These are phyloP conservation scores for Leccinum boreale DNA, from an alignment of 768 basidiomycete species.

Conservation along the genomic window DNA sequence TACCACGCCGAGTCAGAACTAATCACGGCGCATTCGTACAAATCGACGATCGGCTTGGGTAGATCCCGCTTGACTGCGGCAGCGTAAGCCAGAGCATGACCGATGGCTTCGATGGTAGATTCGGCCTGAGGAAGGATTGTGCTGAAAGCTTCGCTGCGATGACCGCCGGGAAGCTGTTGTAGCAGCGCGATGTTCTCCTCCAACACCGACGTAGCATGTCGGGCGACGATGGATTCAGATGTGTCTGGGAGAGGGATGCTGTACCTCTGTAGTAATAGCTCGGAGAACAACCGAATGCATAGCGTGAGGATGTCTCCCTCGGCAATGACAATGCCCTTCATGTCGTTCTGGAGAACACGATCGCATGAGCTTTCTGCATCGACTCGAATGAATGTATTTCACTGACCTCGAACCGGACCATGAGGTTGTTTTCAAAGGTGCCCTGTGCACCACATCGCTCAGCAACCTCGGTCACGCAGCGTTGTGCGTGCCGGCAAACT, in stretches of 20 bases:
- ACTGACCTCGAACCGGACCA: constrained; percentile 50
- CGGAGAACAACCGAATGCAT: constrained; percentile 56
- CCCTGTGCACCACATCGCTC: constrained; percentile 69
- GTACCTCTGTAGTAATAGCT: constrained; percentile 56
- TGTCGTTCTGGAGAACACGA: constrained; percentile 31
- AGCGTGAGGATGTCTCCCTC: constrained; percentile 53
- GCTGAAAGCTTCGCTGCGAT: constrained; percentile 38
- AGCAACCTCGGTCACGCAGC: constrained; percentile 47
- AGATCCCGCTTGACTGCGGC: constrained; percentile 44
- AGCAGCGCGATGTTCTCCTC: constrained; percentile 45
- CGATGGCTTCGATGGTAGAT: constrained; percentile 54
- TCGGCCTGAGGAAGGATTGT: constrained; percentile 57
- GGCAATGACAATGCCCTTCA: constrained; percentile 52
- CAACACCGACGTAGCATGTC: constrained; percentile 44
- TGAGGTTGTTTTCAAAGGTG: constrained; percentile 60
- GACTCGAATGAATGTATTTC: neutral
- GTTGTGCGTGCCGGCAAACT: constrained; percentile 43
- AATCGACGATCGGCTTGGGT: constrained; percentile 48
- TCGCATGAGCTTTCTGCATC: too few relatives aligned
- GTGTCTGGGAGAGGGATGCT: constrained; percentile 42
- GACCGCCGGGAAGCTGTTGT: constrained; percentile 27
- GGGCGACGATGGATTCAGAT: constrained; percentile 49
- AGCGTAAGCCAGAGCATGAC: constrained; percentile 59
- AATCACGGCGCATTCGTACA: constrained; percentile 44
- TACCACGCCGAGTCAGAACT: constrained; percentile 12